phyloP scores from a whole-genome alignment of 1,284 basidiomycete genomes.

The Pseudozyma flocculosa region DNA sequence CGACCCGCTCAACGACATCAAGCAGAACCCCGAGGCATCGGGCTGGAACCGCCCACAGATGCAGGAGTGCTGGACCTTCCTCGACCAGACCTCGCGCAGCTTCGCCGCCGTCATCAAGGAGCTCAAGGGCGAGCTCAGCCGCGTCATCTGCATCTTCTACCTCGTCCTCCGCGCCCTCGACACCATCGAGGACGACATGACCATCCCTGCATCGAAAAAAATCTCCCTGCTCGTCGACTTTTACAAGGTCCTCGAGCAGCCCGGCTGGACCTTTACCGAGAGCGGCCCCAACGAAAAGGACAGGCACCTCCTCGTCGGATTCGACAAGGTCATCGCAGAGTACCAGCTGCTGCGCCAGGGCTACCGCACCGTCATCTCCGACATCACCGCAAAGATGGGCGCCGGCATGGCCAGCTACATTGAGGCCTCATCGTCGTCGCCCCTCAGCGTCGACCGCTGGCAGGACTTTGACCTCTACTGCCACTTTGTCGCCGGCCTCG shows the following conservation, averaged over 20 bases:
- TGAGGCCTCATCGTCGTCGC: conserved; percentile 34
- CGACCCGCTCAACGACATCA: conserved; percentile 60
- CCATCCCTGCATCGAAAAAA: conserved; percentile 80
- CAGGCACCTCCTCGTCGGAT: conserved; percentile 80
- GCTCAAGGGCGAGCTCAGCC: conserved; percentile 87
- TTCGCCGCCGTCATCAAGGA: conserved; percentile 96
- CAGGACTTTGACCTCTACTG: conserved; percentile 95
- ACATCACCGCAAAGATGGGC: conserved; percentile 73
- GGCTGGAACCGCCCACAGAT: conserved; percentile 64
- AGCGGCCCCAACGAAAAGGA: conserved; percentile 88
- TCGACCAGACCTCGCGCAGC: conserved; percentile 84
- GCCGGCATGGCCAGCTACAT: conserved; percentile 90
- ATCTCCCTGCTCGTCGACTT: conserved; percentile 82
- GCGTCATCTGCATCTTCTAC: conserved; percentile 90
- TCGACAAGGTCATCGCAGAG: conserved; percentile 80
- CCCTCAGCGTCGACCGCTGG: conserved; percentile 39
- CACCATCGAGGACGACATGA: conserved; percentile 99
- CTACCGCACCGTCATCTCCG: conserved; percentile 78
- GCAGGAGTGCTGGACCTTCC: conserved; percentile 84
- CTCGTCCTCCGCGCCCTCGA: conserved; percentile 89
- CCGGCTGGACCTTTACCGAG: conserved; percentile 84
- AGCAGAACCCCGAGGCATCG: conserved; percentile 51
- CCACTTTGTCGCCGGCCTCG: conserved; percentile 96
- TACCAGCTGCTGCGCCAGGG: conserved; percentile 64
- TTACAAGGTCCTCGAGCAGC: conserved; percentile 75